Conservation (phyloP, 2,329 filamentous ascomycete species). For the Nemania sp. region DNA sequence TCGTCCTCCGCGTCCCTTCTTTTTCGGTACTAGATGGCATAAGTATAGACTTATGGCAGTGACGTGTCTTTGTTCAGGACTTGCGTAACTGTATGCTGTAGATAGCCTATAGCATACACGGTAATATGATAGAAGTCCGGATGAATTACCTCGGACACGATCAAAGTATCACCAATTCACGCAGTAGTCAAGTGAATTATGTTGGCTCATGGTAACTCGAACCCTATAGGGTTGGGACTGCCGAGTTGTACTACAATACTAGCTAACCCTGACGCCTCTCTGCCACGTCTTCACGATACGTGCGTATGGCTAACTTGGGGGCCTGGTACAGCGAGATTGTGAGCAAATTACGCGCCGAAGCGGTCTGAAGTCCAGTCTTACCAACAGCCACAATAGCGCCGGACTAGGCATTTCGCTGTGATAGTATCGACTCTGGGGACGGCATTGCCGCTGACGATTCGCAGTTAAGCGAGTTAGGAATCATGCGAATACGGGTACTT, state of each 20-base stretch:
- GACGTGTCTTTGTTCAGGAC: background rate
- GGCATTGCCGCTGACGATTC: constrained; percentile 23
- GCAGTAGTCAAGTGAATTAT: background rate
- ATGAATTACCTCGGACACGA: background rate
- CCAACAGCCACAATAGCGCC: background rate
- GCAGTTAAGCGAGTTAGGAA: constrained; percentile 14
- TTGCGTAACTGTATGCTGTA: background rate
- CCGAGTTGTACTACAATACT: background rate
- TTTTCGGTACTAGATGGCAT: constrained; percentile 1
- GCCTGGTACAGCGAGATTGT: background rate
- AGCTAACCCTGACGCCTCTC: background rate
- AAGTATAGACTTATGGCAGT: constrained; percentile 11
- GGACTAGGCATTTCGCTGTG: background rate
- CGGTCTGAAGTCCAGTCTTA: background rate
- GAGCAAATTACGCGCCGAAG: background rate
- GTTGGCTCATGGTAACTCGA: constrained; percentile 1
- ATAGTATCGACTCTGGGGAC: background rate
- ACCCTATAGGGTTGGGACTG: background rate
- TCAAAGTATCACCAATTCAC: background rate
- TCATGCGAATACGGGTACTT: constrained; percentile 24
- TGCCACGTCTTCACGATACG: background rate
- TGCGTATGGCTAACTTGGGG: background rate
- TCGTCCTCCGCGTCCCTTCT: background rate
- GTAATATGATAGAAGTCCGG: background rate
- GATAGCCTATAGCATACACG: background rate